Evolutionary conservation across 2,329 filamentous ascomycete genomes (phyloP).

Genomic region (Diaporthe humulicola): DNA sequence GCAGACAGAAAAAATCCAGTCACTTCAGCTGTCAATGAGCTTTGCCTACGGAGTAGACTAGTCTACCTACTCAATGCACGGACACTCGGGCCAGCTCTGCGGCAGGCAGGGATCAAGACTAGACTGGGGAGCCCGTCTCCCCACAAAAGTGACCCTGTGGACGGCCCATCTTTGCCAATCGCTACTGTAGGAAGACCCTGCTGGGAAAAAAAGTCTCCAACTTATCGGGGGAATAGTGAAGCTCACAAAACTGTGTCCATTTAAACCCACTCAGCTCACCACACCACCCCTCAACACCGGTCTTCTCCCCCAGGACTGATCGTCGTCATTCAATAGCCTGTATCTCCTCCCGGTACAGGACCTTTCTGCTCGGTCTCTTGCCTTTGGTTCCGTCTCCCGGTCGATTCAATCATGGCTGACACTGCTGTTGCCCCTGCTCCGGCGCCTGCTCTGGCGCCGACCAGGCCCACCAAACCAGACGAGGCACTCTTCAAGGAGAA

Average conservation of each 20-base stretch:
- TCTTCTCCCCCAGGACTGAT: background rate
- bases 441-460: slow-evolving; percentile 60
- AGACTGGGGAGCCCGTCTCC: background rate
- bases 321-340: background rate
- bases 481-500: slow-evolving; percentile 85
- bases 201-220: slow-evolving; percentile 45
- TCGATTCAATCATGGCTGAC: slow-evolving; percentile 61
- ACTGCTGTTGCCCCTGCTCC: slow-evolving; percentile 57
- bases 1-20: slow-evolving; percentile 28
- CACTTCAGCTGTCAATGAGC: slow-evolving; percentile 19
- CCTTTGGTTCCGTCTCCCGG: slow-evolving; percentile 39
- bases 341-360: slow-evolving; percentile 28
- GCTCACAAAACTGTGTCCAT: slow-evolving; percentile 27
- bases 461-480: slow-evolving; percentile 87
- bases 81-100: slow-evolving; percentile 15
- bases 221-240: slow-evolving; percentile 15
- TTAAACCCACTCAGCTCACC: slow-evolving; percentile 32
- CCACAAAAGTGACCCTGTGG: slow-evolving; percentile 18
- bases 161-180: slow-evolving; percentile 27
- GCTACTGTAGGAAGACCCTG: slow-evolving; percentile 39
- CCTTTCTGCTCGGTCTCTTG: slow-evolving; percentile 27
- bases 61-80: background rate
- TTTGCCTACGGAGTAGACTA: too few species aligned
- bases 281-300: background rate
- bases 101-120: slow-evolving; percentile 4